Percentiles rank a stretch among this genome's conserved stretches.
Conservation (phyloP, 2,329 filamentous ascomycete species). For the Monosporascus sp. region DNA sequence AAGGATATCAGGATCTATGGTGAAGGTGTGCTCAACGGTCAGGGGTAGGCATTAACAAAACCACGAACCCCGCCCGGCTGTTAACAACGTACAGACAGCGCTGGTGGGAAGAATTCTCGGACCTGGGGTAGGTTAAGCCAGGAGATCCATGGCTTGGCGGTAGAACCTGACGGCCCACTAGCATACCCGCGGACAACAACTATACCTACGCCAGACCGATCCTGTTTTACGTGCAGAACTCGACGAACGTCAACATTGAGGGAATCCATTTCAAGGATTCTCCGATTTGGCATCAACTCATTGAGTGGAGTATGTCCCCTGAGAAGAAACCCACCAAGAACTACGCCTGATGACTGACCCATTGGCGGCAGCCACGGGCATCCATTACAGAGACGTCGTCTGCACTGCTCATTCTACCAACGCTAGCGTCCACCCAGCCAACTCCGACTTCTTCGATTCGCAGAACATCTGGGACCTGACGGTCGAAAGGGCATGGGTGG, state of each 20-base stretch:
- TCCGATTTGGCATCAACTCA: constrained; percentile 59
- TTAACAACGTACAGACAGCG: constrained; percentile 16
- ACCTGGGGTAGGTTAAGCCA: constrained; percentile 25
- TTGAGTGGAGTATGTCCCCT: constrained; percentile 39
- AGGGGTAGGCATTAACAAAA: constrained; percentile 26
- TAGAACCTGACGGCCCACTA: too few species aligned
- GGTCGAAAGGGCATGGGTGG: constrained; percentile 44
- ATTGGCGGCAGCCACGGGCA: constrained; percentile 30
- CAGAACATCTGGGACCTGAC: constrained; percentile 49
- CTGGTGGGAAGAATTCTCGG: constrained; percentile 38
- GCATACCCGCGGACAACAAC: constrained; percentile 36
- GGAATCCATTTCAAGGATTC: constrained; percentile 56
- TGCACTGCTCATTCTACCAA: constrained; percentile 50
- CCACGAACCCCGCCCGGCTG: too few species aligned
- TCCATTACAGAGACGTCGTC: constrained; percentile 47
- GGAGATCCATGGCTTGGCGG: too few species aligned
- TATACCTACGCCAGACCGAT: constrained; percentile 55
- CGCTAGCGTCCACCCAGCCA: constrained; percentile 43
- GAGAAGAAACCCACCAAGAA: too few species aligned
- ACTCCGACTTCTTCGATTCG: constrained; percentile 59
- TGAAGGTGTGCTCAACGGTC: constrained; percentile 49
- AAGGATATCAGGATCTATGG: constrained; percentile 56
- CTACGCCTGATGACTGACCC: too few species aligned
- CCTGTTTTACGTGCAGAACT: constrained; percentile 56
- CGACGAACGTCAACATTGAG: constrained; percentile 50